A percentile compares a stretch with the other conserved stretches of the same genome.
phyloP scores from a whole-genome alignment of 78 protist species.

The Pigoraptor vietnamica region DNA sequence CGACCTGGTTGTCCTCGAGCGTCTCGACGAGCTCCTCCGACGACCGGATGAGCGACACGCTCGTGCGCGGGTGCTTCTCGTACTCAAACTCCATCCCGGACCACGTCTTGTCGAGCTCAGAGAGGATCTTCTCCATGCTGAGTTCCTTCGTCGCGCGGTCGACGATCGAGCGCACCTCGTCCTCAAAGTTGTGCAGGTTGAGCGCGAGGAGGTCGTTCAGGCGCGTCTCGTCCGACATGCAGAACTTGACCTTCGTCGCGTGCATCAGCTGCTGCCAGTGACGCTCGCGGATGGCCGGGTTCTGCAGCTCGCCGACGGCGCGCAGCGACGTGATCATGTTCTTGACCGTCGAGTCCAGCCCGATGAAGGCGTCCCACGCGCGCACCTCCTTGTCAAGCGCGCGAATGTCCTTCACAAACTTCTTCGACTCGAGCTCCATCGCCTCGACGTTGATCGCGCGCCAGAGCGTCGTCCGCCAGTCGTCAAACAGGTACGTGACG shows the following conservation, averaged over 20 bases:
- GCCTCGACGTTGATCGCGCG: slow-evolving; percentile 38
- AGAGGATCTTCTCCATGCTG: slow-evolving; percentile 43
- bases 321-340: slow-evolving; percentile 58
- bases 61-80: slow-evolving; percentile 26
- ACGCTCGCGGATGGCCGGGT: slow-evolving; percentile 69
- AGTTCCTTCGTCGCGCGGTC: slow-evolving; percentile 50
- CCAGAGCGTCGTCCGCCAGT: slow-evolving; percentile 38
- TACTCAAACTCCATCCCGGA: slow-evolving; percentile 5
- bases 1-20: slow-evolving; percentile 46
- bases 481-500: slow-evolving; percentile 9
- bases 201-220: slow-evolving; percentile 57
- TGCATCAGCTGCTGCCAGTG: slow-evolving; percentile 81
- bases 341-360: slow-evolving; percentile 45
- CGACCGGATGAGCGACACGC: slow-evolving; percentile 8
- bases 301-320: slow-evolving; percentile 57
- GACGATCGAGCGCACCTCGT: slow-evolving; percentile 40
- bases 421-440: slow-evolving; percentile 50
- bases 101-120: slow-evolving; percentile 26
- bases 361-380: slow-evolving; percentile 44
- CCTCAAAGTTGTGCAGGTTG: slow-evolving; percentile 62
- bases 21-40: slow-evolving; percentile 46
- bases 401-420: slow-evolving; percentile 23
- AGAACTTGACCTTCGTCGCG: slow-evolving; percentile 27
- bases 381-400: background rate
- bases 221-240: slow-evolving; percentile 39